Percentiles rank a stretch among this genome's conserved stretches.
Evolutionary conservation across 257 asterid genomes (phyloP).

Genomic region (Pogostemon cablin): DNA sequence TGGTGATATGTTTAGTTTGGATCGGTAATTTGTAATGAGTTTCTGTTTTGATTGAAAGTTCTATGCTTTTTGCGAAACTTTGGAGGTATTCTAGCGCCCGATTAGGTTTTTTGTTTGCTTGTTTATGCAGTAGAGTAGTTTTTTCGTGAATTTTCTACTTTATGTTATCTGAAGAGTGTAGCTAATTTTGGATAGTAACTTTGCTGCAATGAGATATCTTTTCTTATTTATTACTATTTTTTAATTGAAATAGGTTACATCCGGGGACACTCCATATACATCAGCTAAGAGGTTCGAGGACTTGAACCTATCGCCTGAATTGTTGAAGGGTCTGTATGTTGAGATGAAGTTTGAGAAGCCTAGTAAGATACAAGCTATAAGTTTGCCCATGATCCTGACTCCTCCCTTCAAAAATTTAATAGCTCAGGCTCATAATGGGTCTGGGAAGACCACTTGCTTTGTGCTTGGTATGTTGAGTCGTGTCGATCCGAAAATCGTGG

Average conservation of each 20-base stretch:
- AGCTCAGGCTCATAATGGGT: conserved; percentile 98
- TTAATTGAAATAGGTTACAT: conserved; percentile 53
- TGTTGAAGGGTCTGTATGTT: conserved; percentile 78
- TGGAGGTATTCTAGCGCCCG: not conserved
- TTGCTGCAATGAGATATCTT: not conserved
- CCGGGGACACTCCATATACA: conserved; percentile 72
- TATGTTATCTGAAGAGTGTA: not conserved
- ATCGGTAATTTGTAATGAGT: not conserved
- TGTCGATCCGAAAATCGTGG: conserved; percentile 58
- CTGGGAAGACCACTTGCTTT: conserved; percentile 97
- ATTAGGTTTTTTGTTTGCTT: not conserved
- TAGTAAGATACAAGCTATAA: conserved; percentile 77
- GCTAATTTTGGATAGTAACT: not conserved
- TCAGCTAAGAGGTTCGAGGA: conserved; percentile 89
- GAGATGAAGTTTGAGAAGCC: conserved; percentile 89
- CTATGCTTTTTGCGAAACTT: conserved; percentile 6
- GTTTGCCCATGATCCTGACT: conserved; percentile 92
- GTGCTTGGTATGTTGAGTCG: conserved; percentile 99
- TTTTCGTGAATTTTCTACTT: not conserved
- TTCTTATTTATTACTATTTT: conserved; percentile 15
- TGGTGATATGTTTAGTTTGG: conserved; percentile 7
- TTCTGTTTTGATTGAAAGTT: conserved; percentile 25
- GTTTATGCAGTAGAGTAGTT: not conserved
- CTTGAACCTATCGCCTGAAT: conserved; percentile 65
- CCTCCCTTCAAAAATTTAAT: conserved; percentile 83